A percentile compares a stretch with the other conserved stretches of the same genome.
phyloP scores from a whole-genome alignment of 2,329 filamentous ascomycete genomes.

The Blastomyces gilchristii region DNA sequence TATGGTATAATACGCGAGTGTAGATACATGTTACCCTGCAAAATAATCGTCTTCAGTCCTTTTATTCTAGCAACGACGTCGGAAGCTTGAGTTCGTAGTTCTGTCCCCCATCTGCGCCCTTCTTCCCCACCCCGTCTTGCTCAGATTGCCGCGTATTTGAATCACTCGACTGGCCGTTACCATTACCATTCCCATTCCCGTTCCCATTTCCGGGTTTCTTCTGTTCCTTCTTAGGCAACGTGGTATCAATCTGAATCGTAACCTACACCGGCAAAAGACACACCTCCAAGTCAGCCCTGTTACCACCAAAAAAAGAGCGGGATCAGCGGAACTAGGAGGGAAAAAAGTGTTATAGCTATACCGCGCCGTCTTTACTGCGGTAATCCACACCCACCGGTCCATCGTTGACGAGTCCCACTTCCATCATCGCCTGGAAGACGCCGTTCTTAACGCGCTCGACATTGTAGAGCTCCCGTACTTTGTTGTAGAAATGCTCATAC shows the following conservation, averaged over 20 bases:
- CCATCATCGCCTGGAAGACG: conserved; percentile 99
- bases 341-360: conserved; percentile 34
- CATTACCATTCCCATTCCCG: neutral
- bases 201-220: conserved; percentile 6
- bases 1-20: neutral
- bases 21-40: conserved; percentile 1
- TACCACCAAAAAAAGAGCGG: neutral
- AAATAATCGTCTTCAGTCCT: neutral
- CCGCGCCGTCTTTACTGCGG: conserved; percentile 47
- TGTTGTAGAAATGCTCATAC: conserved; percentile 73
- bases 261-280: conserved; percentile 23
- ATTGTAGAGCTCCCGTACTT: conserved; percentile 61
- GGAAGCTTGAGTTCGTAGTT: conserved; percentile 19
- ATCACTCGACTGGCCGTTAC: conserved; percentile 7
- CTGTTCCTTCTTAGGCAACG: conserved; percentile 32
- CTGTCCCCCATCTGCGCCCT: conserved; percentile 11
- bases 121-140: conserved; percentile 8
- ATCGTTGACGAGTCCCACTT: conserved; percentile 86
- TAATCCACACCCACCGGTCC: conserved; percentile 56
- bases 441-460: conserved; percentile 78
- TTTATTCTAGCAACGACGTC: conserved; percentile 19
- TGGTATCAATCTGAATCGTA: conserved; percentile 40
- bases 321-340: conserved; percentile 13
- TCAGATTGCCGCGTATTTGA: conserved; percentile 5
- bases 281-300: conserved; percentile 1